Percentiles rank a stretch among this genome's conserved stretches.
phyloP scores from a whole-genome alignment of 1,139 yeast genomes.

The Geotrichum europaeum region DNA sequence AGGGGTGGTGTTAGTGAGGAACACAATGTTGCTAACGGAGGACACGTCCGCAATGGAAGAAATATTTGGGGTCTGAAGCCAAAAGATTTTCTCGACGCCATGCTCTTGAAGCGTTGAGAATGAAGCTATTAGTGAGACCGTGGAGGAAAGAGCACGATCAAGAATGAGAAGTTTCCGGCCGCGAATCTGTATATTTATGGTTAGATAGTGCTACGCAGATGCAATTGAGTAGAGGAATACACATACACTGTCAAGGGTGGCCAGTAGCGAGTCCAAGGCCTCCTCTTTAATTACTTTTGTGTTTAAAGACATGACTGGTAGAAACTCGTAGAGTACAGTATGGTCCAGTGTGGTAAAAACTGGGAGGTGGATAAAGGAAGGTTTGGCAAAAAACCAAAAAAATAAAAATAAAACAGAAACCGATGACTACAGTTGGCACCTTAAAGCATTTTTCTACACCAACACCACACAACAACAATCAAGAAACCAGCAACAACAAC shows the following conservation, averaged over 20 bases:
- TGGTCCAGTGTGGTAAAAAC: neutral
- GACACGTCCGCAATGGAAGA: constrained; percentile 16
- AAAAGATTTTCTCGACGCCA: constrained; percentile 55
- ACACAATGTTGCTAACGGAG: constrained; percentile 13
- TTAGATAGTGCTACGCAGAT: neutral
- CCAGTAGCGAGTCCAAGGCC: constrained; percentile 29
- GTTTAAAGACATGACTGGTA: constrained; percentile 20
- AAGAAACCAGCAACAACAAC: neutral
- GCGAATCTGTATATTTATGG: constrained; percentile 20
- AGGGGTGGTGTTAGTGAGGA: constrained; percentile 19
- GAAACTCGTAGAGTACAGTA: neutral
- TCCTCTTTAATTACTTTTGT: constrained; percentile 27
- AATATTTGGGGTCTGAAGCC: constrained; percentile 41
- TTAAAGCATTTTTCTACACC: neutral
- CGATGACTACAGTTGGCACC: neutral
- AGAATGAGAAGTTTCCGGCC: constrained; percentile 44
- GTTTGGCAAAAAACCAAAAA: constrained; percentile 1
- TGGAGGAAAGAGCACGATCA: constrained; percentile 49
- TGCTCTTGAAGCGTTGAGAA: constrained; percentile 49
- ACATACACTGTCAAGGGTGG: constrained; percentile 31
- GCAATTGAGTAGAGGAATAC: neutral
- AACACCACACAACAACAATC: neutral
- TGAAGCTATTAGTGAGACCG: constrained; percentile 55
- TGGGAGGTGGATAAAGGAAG: neutral
- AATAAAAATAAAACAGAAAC: neutral